These are phyloP conservation scores for Cryphonectria carpinicola DNA, from an alignment of 2,329 filamentous ascomycete genomes.

Conservation along the genomic window DNA sequence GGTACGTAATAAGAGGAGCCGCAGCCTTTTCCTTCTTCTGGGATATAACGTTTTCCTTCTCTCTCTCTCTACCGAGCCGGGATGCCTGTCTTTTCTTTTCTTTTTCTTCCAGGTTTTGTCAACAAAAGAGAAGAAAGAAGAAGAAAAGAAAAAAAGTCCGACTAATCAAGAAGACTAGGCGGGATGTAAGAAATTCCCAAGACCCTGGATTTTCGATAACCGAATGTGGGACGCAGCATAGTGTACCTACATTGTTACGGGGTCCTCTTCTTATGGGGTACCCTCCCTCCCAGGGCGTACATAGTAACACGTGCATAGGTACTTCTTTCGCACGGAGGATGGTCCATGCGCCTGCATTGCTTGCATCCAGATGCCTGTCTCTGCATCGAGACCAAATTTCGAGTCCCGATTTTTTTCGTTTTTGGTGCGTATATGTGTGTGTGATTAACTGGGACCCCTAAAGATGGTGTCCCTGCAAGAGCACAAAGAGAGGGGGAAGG, in stretches of 20 bases:
- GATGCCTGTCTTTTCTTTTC: neutral
- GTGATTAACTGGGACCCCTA: too few species aligned
- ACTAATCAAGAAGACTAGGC: neutral
- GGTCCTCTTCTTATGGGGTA: neutral
- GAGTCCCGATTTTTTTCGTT: neutral
- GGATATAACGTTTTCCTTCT: neutral
- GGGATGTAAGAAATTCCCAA: constrained; percentile 13
- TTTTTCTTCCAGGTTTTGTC: neutral
- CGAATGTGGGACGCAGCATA: constrained; percentile 4
- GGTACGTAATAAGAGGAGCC: constrained; percentile 22
- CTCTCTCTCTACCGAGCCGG: neutral
- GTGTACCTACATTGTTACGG: neutral
- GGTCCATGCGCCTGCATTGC: constrained; percentile 14
- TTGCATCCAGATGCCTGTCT: constrained; percentile 13
- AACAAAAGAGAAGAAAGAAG: neutral
- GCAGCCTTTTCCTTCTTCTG: neutral
- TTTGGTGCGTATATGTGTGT: too few species aligned
- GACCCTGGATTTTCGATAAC: constrained; percentile 3
- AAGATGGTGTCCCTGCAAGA: too few species aligned
- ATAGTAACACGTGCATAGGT: neutral
- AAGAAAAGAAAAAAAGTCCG: neutral
- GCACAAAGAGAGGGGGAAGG: too few species aligned
- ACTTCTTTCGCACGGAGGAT: neutral
- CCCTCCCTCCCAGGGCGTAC: neutral
- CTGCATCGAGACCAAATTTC: constrained; percentile 4